These are phyloP conservation scores for Geotrichum klebahnii DNA, from an alignment of 1,139 yeast genomes.

Conservation along the genomic window DNA sequence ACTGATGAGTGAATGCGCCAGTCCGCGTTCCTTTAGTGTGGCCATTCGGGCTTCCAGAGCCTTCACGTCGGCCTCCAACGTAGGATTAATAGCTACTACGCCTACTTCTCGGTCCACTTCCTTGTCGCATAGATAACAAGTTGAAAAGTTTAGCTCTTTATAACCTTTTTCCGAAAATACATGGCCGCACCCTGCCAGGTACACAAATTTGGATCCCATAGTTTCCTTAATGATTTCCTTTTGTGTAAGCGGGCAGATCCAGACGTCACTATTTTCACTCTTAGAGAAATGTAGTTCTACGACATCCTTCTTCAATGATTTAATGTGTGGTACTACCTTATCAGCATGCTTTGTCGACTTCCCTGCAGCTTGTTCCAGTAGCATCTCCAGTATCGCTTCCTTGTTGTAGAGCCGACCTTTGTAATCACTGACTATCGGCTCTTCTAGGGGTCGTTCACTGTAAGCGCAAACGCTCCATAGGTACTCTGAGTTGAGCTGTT, in stretches of 20 bases:
- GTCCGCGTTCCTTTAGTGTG: conserved; percentile 37
- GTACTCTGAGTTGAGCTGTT: conserved; percentile 31
- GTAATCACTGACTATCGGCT: conserved; percentile 67
- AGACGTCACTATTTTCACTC: conserved; percentile 32
- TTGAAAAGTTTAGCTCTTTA: conserved; percentile 22
- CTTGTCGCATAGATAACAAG: conserved; percentile 46
- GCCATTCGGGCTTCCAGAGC: conserved; percentile 40
- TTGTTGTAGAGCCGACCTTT: conserved; percentile 67
- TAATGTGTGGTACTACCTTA: conserved; percentile 9
- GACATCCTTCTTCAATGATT: conserved; percentile 43
- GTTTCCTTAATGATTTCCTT: conserved; percentile 38
- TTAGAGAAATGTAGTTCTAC: conserved; percentile 44
- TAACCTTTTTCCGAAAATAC: conserved; percentile 44
- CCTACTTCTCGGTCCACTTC: conserved; percentile 38
- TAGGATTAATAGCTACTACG: conserved; percentile 41
- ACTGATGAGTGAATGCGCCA: conserved; percentile 50
- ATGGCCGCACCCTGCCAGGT: conserved; percentile 55
- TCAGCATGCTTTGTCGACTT: conserved; percentile 30
- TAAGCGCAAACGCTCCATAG: conserved; percentile 47
- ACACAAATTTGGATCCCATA: conserved; percentile 43
- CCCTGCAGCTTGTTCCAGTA: conserved; percentile 42
- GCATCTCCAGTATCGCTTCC: conserved; percentile 58
- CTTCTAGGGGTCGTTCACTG: conserved; percentile 41
- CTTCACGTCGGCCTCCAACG: conserved; percentile 31
- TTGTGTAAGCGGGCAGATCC: conserved; percentile 55